Conservation (phyloP, 129 eudicot species). For the Kitagawia praeruptora region DNA sequence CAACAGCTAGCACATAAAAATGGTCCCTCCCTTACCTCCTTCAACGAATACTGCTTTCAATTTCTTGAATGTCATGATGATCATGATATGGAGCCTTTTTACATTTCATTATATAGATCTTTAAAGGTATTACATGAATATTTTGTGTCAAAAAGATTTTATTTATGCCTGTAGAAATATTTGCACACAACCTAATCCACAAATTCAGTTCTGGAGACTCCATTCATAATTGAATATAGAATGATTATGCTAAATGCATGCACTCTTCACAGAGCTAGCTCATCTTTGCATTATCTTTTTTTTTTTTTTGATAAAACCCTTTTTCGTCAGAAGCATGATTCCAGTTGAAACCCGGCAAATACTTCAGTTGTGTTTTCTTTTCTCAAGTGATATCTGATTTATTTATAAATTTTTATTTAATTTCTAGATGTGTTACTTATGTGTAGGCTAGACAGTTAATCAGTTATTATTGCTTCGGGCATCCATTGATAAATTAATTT, state of each 20-base stretch:
- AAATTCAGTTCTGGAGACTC: background rate
- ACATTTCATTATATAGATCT: background rate
- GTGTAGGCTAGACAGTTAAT: no score
- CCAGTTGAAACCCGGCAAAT: background rate
- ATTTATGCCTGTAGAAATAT: background rate
- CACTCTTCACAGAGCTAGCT: background rate
- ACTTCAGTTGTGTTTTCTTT: background rate
- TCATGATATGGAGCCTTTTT: constrained; percentile 2
- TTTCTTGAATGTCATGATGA: constrained; percentile 14
- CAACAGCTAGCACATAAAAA: constrained; percentile 1
- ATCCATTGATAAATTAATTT: no score
- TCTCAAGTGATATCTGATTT: no score
- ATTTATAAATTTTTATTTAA: no score
- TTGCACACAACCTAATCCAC: background rate
- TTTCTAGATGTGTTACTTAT: no score
- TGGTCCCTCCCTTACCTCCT: background rate
- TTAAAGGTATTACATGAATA: background rate
- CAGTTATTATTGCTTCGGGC: no score
- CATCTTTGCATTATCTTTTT: background rate
- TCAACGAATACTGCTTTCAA: background rate
- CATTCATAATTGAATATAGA: background rate
- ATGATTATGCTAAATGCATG: background rate
- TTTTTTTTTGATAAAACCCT: background rate
- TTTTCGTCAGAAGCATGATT: background rate
- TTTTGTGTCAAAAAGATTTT: background rate